A percentile compares a stretch with the other conserved stretches of the same genome.
Evolutionary conservation across 169 alveolate genomes (phyloP).

Genomic region (Plasmodium reichenowi): DNA sequence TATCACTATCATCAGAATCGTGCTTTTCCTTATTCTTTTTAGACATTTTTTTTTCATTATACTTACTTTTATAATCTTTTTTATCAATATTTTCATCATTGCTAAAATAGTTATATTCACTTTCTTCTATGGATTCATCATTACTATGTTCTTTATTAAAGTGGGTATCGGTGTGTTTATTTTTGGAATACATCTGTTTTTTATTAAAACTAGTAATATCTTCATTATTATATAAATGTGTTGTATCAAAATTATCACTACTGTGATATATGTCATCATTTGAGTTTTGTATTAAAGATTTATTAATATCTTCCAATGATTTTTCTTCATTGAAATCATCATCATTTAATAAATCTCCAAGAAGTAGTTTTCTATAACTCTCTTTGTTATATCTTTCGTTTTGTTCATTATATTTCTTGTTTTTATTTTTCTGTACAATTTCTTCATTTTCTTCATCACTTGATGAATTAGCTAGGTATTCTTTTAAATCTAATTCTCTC

Average conservation of each 20-base stretch:
- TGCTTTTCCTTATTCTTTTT: slow-evolving; percentile 2
- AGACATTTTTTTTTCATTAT: slow-evolving; percentile 16
- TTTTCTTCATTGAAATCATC: neutral
- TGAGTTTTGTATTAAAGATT: neutral
- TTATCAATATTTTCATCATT: slow-evolving; percentile 2
- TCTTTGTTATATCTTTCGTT: slow-evolving; percentile 51
- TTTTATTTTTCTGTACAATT: slow-evolving; percentile 14
- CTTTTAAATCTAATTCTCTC: slow-evolving; percentile 78
- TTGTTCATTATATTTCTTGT: slow-evolving; percentile 20
- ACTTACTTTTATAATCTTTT: slow-evolving; percentile 1
- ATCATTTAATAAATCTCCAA: slow-evolving; percentile 74
- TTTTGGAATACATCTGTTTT: neutral
- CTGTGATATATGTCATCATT: neutral
- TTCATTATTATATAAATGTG: neutral
- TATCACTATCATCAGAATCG: slow-evolving; percentile 35
- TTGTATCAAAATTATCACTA: slow-evolving; percentile 4
- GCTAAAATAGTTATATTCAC: neutral
- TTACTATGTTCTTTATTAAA: neutral
- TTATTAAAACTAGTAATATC: neutral
- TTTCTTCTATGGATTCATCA: neutral
- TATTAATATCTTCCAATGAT: neutral
- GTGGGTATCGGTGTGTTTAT: neutral
- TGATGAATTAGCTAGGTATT: slow-evolving; percentile 78
- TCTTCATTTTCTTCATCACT: slow-evolving; percentile 44
- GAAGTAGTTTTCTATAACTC: slow-evolving; percentile 64